These are phyloP conservation scores for Pleurotus sapidus DNA, from an alignment of 768 basidiomycete genomes.

Conservation along the genomic window DNA sequence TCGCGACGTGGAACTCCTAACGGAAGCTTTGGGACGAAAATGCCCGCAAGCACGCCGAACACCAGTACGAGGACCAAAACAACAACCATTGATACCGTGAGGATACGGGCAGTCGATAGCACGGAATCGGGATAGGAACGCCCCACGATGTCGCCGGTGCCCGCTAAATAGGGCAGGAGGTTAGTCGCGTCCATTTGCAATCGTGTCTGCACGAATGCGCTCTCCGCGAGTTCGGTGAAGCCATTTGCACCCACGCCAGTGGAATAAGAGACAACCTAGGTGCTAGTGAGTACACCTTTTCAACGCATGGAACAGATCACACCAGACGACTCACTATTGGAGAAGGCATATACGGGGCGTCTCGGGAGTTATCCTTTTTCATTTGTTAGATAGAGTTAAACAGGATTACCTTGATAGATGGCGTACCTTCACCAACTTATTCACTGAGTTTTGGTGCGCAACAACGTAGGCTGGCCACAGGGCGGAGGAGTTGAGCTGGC, in stretches of 20 bases:
- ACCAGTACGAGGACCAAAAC: neutral
- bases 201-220: constrained; percentile 27
- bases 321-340: constrained; percentile 26
- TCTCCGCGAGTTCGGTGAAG: constrained; percentile 33
- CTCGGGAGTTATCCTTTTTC: constrained; percentile 34
- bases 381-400: neutral
- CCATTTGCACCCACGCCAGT: constrained; percentile 31
- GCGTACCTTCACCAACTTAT: constrained; percentile 31
- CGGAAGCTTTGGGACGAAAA: constrained; percentile 8
- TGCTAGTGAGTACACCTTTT: neutral
- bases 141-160: constrained; percentile 34
- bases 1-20: constrained; percentile 1
- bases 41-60: constrained; percentile 3
- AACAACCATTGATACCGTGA: neutral
- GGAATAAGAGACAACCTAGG: constrained; percentile 34
- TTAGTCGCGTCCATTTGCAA: constrained; percentile 35
- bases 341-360: constrained; percentile 36
- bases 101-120: constrained; percentile 7
- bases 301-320: neutral
- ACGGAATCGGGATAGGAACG: constrained; percentile 29
- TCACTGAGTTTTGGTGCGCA: constrained; percentile 35
- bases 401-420: neutral
- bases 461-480: constrained; percentile 24
- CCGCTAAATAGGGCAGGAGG: constrained; percentile 39
- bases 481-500: constrained; percentile 26